These are phyloP conservation scores for Nigrospora oryzae DNA, from an alignment of 2,329 filamentous ascomycete genomes.

Conservation along the genomic window DNA sequence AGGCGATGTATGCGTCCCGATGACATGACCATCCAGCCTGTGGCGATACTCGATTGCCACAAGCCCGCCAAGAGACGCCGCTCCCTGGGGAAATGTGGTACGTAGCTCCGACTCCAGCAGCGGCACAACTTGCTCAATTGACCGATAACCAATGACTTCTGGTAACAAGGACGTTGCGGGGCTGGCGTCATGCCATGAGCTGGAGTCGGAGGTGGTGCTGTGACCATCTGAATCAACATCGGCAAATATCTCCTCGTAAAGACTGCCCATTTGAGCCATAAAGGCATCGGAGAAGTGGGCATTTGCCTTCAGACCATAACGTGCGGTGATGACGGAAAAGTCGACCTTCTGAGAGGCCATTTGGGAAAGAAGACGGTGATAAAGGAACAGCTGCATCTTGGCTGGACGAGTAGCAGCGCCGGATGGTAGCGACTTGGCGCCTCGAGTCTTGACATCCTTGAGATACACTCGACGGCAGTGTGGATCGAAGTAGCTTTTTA, in stretches of 20 bases:
- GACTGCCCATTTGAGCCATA: slow-evolving; percentile 60
- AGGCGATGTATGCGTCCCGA: slow-evolving; percentile 51
- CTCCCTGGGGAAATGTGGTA: slow-evolving; percentile 44
- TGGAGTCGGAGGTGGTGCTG: slow-evolving; percentile 18
- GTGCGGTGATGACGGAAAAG: slow-evolving; percentile 57
- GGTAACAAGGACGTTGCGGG: slow-evolving; percentile 11
- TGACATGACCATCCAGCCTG: slow-evolving; percentile 40
- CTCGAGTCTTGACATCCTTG: slow-evolving; percentile 81
- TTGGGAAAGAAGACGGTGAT: slow-evolving; percentile 73
- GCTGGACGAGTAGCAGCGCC: slow-evolving; percentile 63
- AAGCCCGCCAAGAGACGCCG: slow-evolving; percentile 37
- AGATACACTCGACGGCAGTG: slow-evolving; percentile 51
- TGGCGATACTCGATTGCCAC: slow-evolving; percentile 47
- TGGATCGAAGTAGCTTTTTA: slow-evolving; percentile 30
- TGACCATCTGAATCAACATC: slow-evolving; percentile 26
- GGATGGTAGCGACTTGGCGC: slow-evolving; percentile 53
- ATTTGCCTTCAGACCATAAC: slow-evolving; percentile 61
- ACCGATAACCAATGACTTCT: slow-evolving; percentile 36
- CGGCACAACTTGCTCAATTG: slow-evolving; percentile 35
- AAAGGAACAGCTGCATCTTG: slow-evolving; percentile 81
- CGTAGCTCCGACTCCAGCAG: slow-evolving; percentile 37
- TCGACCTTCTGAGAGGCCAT: slow-evolving; percentile 66
- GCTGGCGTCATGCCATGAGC: slow-evolving; percentile 2
- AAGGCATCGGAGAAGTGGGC: slow-evolving; percentile 70
- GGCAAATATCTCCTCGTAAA: slow-evolving; percentile 59